A percentile compares a stretch with the other conserved stretches of the same genome.
Evolutionary conservation across 176 grass and related monocot genomes (phyloP).

Genomic region (Alloteropsis semialata): DNA sequence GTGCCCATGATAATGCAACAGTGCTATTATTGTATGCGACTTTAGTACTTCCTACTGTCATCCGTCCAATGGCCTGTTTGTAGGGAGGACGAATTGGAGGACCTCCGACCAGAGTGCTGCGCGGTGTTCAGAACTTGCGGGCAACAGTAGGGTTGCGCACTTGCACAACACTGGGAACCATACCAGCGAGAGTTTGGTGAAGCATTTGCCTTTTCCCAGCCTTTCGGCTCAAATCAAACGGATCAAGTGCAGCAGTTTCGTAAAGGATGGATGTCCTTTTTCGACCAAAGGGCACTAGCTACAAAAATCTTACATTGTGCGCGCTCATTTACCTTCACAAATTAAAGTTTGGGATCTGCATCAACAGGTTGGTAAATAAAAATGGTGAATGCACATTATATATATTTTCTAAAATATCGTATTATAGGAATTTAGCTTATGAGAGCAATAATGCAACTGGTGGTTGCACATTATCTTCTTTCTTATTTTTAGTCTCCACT

Average conservation of each 20-base stretch:
- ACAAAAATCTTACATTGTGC: not conserved
- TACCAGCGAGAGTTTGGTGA: constrained; percentile 16
- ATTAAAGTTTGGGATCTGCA: not conserved
- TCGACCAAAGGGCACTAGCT: not conserved
- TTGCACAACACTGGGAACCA: not conserved
- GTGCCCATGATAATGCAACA: not conserved
- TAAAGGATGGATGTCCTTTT: not conserved
- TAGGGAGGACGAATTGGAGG: not conserved
- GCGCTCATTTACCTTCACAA: not conserved
- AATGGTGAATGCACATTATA: not conserved
- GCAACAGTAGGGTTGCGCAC: not conserved
- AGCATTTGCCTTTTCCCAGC: not conserved
- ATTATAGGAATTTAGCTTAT: not conserved
- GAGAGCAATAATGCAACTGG: no score
- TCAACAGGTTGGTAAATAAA: not conserved
- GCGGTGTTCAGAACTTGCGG: not conserved
- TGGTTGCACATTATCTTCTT: no score
- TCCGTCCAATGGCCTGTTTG: constrained; percentile 5
- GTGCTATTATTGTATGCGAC: constrained; percentile 5
- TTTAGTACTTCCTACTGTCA: constrained; percentile 13
- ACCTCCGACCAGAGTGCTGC: not conserved
- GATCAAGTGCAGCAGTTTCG: not conserved
- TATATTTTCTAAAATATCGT: no score
- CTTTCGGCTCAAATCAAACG: not conserved
- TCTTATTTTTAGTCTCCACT: not conserved